These are phyloP conservation scores for Nakaseomyces sp. DNA, from an alignment of 1,139 yeast genomes.

Conservation along the genomic window DNA sequence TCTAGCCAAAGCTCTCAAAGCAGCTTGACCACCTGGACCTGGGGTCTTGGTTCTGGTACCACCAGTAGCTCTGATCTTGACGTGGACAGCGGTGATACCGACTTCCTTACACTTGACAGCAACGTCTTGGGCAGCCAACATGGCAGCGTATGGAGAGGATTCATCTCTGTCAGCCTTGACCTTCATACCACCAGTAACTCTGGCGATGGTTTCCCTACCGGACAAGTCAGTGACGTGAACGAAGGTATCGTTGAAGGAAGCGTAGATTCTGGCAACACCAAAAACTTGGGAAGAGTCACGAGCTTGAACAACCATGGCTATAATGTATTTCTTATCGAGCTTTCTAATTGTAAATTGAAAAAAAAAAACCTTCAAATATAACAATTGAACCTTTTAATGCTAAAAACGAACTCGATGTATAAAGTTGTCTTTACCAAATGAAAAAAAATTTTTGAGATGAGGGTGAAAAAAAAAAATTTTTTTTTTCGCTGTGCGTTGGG, in stretches of 20 bases:
- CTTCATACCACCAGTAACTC: constrained; percentile 99
- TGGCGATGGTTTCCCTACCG: constrained; percentile 99
- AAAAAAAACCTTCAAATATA: background rate
- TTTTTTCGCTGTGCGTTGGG: background rate
- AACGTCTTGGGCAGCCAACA: constrained; percentile 99
- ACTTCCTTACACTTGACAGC: constrained; percentile 99
- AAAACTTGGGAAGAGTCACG: constrained; percentile 97
- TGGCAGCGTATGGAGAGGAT: constrained; percentile 99
- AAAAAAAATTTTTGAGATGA: background rate
- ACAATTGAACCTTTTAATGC: background rate
- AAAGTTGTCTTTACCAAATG: background rate
- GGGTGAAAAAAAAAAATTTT: background rate
- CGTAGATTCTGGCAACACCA: constrained; percentile 99
- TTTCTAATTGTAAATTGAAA: background rate
- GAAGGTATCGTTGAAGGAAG: constrained; percentile 99
- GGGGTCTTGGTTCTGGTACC: constrained; percentile 99
- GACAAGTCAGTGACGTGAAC: constrained; percentile 99
- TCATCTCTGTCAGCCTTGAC: constrained; percentile 99
- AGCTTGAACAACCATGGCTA: constrained; percentile 43
- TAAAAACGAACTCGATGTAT: background rate
- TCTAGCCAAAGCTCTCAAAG: constrained; percentile 99
- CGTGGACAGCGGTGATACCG: constrained; percentile 99
- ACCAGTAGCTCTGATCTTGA: constrained; percentile 99
- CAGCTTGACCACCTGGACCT: constrained; percentile 99
- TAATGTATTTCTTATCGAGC: background rate